A percentile compares a stretch with the other conserved stretches of the same genome.
These are phyloP conservation scores for Abortiporus biennis DNA, from an alignment of 1,284 basidiomycete species.

Conservation along the genomic window DNA sequence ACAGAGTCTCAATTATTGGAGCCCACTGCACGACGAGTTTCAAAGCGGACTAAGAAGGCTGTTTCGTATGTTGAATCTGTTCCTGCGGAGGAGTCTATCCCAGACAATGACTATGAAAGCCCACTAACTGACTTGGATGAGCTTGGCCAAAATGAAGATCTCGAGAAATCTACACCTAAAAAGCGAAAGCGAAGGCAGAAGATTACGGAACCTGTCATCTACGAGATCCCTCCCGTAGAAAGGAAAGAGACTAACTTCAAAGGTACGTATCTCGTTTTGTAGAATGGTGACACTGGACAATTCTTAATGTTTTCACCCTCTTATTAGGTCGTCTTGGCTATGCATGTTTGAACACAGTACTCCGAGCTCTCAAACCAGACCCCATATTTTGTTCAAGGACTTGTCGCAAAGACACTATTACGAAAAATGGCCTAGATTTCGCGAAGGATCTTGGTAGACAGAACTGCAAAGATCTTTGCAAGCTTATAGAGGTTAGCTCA, in stretches of 20 bases:
- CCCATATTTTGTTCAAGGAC: slow-evolving; percentile 57
- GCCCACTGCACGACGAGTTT: neutral
- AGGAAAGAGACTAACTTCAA: slow-evolving; percentile 60
- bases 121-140: slow-evolving; percentile 19
- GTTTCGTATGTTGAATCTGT: neutral
- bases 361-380: slow-evolving; percentile 65
- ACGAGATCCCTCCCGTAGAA: slow-evolving; percentile 67
- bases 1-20: neutral
- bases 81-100: neutral
- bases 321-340: slow-evolving; percentile 59
- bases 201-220: slow-evolving; percentile 51
- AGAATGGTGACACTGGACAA: slow-evolving; percentile 3
- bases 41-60: neutral
- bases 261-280: slow-evolving; percentile 28
- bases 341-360: slow-evolving; percentile 81
- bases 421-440: slow-evolving; percentile 73
- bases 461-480: slow-evolving; percentile 68
- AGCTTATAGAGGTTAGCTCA: slow-evolving; percentile 44
- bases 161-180: slow-evolving; percentile 20
- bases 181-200: slow-evolving; percentile 38
- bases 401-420: slow-evolving; percentile 68
- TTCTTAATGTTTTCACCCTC: slow-evolving; percentile 14
- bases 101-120: slow-evolving; percentile 18
- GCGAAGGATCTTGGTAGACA: slow-evolving; percentile 74
- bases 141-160: too few species aligned